Conservation (phyloP, 441 rosid species). For the Arabidopsis hybrid region DNA sequence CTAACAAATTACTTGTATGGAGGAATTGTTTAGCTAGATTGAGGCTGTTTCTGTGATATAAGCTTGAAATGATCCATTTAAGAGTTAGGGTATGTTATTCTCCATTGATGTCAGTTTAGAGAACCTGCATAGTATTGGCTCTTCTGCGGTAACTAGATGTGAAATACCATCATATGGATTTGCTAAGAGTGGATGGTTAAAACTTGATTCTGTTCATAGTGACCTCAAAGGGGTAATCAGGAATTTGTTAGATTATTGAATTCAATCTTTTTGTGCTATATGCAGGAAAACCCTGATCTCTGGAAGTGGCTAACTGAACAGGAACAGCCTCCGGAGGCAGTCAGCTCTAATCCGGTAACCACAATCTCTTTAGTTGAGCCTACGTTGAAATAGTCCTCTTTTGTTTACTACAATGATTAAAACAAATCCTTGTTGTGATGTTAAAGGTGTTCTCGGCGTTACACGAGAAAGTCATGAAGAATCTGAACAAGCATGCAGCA, state of each 20-base stretch:
- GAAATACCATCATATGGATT: not conserved
- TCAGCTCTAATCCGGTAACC: constrained; percentile 73
- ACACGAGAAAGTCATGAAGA: constrained; percentile 64
- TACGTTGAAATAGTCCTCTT: constrained; percentile 1
- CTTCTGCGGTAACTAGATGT: not conserved
- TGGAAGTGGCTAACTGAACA: constrained; percentile 95
- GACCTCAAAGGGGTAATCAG: not conserved
- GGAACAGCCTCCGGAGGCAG: constrained; percentile 85
- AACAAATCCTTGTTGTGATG: constrained; percentile 13
- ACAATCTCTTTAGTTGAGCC: constrained; percentile 4
- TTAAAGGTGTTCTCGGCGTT: constrained; percentile 73
- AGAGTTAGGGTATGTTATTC: constrained; percentile 4
- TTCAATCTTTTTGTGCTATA: constrained; percentile 10
- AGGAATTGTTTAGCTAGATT: not conserved
- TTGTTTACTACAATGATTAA: not conserved
- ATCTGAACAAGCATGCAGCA: constrained; percentile 44
- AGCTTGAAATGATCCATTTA: not conserved
- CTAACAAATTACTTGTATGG: not conserved
- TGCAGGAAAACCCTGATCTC: constrained; percentile 91
- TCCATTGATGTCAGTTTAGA: not conserved
- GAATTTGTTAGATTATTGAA: not conserved
- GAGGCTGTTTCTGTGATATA: not conserved
- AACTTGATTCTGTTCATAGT: constrained; percentile 10
- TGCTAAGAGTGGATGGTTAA: constrained; percentile 6
- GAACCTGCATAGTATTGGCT: not conserved